Conservation (phyloP, 2,329 filamentous ascomycete genomes). For the Colletotrichum endophyticum region DNA sequence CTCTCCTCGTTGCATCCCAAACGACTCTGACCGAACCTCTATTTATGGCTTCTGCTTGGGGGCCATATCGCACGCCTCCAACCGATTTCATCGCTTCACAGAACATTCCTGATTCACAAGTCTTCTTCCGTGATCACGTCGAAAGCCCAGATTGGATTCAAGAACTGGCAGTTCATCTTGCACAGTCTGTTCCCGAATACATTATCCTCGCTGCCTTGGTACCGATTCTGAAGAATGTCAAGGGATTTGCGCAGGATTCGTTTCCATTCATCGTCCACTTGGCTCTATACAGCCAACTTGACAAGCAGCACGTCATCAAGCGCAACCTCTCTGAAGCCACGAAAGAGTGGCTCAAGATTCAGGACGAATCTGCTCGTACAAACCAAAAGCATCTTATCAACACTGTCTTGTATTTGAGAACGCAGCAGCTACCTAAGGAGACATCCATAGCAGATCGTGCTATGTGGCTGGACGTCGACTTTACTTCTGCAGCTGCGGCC, state of each 20-base stretch:
- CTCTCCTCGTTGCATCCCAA: constrained; percentile 55
- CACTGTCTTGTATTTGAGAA: constrained; percentile 85
- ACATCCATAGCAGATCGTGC: constrained; percentile 78
- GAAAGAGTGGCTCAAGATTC: constrained; percentile 64
- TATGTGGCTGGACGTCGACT: constrained; percentile 87
- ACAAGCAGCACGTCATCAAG: constrained; percentile 64
- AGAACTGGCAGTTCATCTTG: constrained; percentile 65
- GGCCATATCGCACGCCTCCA: constrained; percentile 57
- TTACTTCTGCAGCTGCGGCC: constrained; percentile 69
- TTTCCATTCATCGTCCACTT: constrained; percentile 89
- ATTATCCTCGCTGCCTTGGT: constrained; percentile 73
- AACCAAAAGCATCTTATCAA: constrained; percentile 78
- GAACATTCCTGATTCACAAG: constrained; percentile 28
- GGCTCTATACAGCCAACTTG: constrained; percentile 72
- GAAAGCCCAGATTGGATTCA: constrained; percentile 63
- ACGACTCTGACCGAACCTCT: constrained; percentile 57
- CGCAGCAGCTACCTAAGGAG: constrained; percentile 77
- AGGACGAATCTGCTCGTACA: constrained; percentile 28
- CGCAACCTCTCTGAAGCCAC: constrained; percentile 69
- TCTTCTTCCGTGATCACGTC: constrained; percentile 45
- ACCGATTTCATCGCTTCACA: constrained; percentile 44
- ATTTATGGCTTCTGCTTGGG: constrained; percentile 61
- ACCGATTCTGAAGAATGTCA: constrained; percentile 68
- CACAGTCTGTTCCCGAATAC: constrained; percentile 62
- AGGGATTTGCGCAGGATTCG: constrained; percentile 72